Percentiles rank a stretch among this genome's conserved stretches.
phyloP scores from a whole-genome alignment of 2,329 filamentous ascomycete genomes.

The Diplodia sapinea region DNA sequence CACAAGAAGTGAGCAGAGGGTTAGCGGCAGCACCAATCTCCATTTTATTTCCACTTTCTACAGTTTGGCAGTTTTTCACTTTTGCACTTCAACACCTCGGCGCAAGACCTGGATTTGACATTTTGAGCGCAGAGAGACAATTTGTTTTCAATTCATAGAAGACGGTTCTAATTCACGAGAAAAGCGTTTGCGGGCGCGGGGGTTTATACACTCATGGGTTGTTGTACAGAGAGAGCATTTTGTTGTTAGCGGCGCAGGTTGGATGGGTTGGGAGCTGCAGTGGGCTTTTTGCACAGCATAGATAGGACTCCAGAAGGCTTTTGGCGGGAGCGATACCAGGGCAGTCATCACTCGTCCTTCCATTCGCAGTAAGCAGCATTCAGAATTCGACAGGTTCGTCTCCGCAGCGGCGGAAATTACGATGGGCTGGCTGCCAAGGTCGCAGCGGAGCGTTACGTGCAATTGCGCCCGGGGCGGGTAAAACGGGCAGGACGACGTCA shows the following conservation, averaged over 20 bases:
- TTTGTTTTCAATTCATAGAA: slow-evolving; percentile 24
- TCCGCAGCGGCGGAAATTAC: slow-evolving; percentile 26
- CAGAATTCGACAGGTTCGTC: slow-evolving; percentile 20
- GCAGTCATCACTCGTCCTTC: slow-evolving; percentile 23
- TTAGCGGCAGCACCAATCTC: not conserved
- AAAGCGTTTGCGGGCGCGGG: slow-evolving; percentile 2
- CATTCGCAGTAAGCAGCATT: slow-evolving; percentile 24
- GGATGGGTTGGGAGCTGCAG: slow-evolving; percentile 17
- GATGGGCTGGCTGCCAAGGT: slow-evolving; percentile 12
- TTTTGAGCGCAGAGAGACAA: slow-evolving; percentile 7
- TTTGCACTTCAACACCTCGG: slow-evolving; percentile 15
- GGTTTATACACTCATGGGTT: slow-evolving; percentile 16
- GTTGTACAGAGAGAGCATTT: slow-evolving; percentile 25
- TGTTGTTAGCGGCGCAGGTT: slow-evolving; percentile 13
- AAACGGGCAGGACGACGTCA: slow-evolving; percentile 24
- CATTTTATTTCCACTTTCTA: not conserved
- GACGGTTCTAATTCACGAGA: slow-evolving; percentile 31
- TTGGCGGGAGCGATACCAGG: slow-evolving; percentile 20
- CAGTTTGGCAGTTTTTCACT: not conserved
- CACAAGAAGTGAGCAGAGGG: slow-evolving; percentile 34
- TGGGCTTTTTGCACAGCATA: slow-evolving; percentile 18
- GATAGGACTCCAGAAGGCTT: slow-evolving; percentile 17
- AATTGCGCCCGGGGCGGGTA: slow-evolving; percentile 15
- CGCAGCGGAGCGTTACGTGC: slow-evolving; percentile 15
- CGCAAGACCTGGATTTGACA: slow-evolving; percentile 12